These are phyloP conservation scores for Durusdinium trenchii DNA, from an alignment of 73 alveolate species.

Conservation along the genomic window DNA sequence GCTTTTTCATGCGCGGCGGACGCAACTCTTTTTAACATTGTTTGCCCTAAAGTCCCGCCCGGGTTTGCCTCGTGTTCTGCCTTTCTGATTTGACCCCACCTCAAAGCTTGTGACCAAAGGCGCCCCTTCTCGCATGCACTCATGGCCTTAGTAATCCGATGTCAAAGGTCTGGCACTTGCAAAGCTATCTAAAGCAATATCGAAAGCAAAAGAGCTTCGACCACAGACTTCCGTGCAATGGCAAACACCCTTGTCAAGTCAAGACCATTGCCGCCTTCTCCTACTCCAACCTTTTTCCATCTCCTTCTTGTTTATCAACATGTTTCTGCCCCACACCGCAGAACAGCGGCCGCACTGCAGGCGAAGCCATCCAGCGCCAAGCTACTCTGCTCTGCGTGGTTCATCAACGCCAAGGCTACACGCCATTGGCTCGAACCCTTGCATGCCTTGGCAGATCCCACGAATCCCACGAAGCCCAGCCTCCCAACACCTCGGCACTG, in stretches of 20 bases:
- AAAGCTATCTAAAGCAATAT: too few relatives aligned
- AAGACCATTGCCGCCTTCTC: too few relatives aligned
- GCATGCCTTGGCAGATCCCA: slow-evolving; percentile 33
- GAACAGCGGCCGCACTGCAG: slow-evolving; percentile 63
- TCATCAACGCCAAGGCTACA: slow-evolving; percentile 36
- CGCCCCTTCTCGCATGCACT: slow-evolving; percentile 93
- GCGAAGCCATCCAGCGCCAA: slow-evolving; percentile 64
- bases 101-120: slow-evolving; percentile 87
- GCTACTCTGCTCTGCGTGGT: neutral
- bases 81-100: neutral
- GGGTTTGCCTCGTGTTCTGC: neutral
- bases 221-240: too few relatives aligned
- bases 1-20: too few relatives aligned
- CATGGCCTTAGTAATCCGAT: slow-evolving; percentile 39
- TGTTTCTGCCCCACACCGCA: too few relatives aligned
- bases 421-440: slow-evolving; percentile 89
- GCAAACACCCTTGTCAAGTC: too few relatives aligned
- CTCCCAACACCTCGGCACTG: too few relatives aligned
- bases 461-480: neutral
- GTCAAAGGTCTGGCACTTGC: neutral
- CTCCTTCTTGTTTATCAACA: too few relatives aligned
- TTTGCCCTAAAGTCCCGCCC: neutral
- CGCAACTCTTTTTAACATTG: neutral
- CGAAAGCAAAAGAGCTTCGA: too few relatives aligned
- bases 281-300: too few relatives aligned